Conservation (phyloP, 768 basidiomycete genomes). For the Mycena amicta region DNA sequence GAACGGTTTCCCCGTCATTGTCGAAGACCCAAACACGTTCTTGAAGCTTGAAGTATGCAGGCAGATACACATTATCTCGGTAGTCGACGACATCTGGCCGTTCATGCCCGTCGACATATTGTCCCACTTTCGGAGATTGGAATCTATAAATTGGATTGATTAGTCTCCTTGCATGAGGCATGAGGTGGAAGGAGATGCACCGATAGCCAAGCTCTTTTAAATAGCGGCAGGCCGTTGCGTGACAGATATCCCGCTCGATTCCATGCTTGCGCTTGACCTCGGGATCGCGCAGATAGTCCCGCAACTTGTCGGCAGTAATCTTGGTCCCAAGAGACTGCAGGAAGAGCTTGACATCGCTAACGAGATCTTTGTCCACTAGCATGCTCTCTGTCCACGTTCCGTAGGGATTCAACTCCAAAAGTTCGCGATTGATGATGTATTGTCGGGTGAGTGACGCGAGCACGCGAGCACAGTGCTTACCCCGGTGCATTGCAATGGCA, state of each 20-base stretch:
- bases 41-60: conserved; percentile 17
- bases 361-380: conserved; percentile 8
- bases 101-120: conserved; percentile 38
- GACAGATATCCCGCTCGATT: not conserved
- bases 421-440: conserved; percentile 2
- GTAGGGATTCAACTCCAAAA: conserved; percentile 18
- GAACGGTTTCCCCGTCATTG: conserved; percentile 3
- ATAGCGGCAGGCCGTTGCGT: not conserved
- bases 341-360: not conserved
- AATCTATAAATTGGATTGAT: not conserved
- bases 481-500: conserved; percentile 1
- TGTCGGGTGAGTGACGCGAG: not conserved
- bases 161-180: not conserved
- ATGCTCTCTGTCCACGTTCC: conserved; percentile 19
- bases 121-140: conserved; percentile 3
- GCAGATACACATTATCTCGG: conserved; percentile 29
- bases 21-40: not conserved
- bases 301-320: conserved; percentile 4
- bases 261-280: not conserved
- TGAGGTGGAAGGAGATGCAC: not conserved
- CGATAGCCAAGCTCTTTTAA: not conserved
- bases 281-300: conserved; percentile 15
- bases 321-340: conserved; percentile 14
- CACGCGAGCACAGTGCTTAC: conserved; percentile 5
- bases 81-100: conserved; percentile 37